Evolutionary conservation across 2,329 filamentous ascomycete genomes (phyloP).

Genomic region (Trichoderma aggressivum): DNA sequence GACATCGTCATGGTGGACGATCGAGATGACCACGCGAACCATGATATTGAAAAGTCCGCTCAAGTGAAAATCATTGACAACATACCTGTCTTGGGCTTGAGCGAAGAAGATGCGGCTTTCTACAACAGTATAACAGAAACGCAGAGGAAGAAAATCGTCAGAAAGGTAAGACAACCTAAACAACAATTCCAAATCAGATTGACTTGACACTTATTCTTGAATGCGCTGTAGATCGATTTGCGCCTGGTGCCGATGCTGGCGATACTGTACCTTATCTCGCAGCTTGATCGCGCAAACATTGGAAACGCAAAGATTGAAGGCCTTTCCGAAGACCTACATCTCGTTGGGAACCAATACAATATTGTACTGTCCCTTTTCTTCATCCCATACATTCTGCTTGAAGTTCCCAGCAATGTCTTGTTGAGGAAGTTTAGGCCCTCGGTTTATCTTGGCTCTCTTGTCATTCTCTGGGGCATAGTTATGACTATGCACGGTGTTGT

Average conservation of each 20-base stretch:
- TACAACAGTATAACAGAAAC: not conserved
- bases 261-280: constrained; percentile 1
- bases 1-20: constrained; percentile 2
- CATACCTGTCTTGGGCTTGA: not conserved
- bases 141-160: not conserved
- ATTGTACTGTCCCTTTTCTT: constrained; percentile 27
- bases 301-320: constrained; percentile 26
- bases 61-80: not conserved
- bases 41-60: not conserved
- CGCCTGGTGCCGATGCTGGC: not conserved
- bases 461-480: not conserved
- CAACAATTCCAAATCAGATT: accelerated
- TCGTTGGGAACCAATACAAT: constrained; percentile 23
- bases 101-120: not conserved
- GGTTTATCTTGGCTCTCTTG: not conserved
- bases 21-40: not conserved
- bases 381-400: constrained; percentile 22
- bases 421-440: constrained; percentile 14
- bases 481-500: constrained; percentile 65
- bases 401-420: constrained; percentile 20
- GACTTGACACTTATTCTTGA: not conserved
- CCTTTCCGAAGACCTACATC: constrained; percentile 23
- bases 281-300: constrained; percentile 6
- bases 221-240: not conserved
- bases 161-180: not conserved